These are phyloP conservation scores for Eucalyptus viminalis DNA, from an alignment of 345 rosid genomes.

Conservation along the genomic window DNA sequence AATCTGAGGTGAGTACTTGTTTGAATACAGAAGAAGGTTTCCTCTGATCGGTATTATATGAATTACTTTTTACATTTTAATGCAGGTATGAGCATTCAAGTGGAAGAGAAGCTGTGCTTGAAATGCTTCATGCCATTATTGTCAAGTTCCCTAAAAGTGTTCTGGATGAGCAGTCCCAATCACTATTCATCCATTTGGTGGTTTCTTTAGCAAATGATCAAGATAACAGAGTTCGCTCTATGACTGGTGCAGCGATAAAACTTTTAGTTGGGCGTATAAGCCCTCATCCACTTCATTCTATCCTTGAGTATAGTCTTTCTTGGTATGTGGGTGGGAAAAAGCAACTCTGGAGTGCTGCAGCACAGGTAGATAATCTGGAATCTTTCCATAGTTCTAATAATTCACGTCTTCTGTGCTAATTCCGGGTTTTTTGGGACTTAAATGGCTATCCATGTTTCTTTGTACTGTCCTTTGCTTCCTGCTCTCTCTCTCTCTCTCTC, in stretches of 20 bases:
- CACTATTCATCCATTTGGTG: slow-evolving; percentile 45
- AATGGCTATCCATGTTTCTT: neutral
- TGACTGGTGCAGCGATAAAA: slow-evolving; percentile 43
- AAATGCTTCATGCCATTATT: slow-evolving; percentile 66
- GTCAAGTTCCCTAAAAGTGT: slow-evolving; percentile 43
- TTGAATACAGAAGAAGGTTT: neutral
- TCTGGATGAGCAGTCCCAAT: slow-evolving; percentile 45
- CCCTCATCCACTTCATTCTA: slow-evolving; percentile 22
- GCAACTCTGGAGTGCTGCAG: slow-evolving; percentile 51
- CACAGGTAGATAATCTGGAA: slow-evolving; percentile 42
- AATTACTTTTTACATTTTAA: neutral
- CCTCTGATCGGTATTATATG: neutral
- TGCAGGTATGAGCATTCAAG: slow-evolving; percentile 72
- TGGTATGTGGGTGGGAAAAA: slow-evolving; percentile 55
- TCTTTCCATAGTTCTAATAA: neutral
- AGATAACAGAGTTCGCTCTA: slow-evolving; percentile 44
- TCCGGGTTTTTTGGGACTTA: neutral
- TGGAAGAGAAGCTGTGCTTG: slow-evolving; percentile 90
- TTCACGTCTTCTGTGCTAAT: neutral
- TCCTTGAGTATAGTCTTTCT: slow-evolving; percentile 32
- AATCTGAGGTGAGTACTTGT: slow-evolving; percentile 51
- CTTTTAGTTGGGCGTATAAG: slow-evolving; percentile 40
- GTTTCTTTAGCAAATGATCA: slow-evolving; percentile 48
- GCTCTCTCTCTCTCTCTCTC: neutral
- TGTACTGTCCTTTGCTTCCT: neutral